Base-by-base conservation (phyloP, 257 asterid species). In the Salvia splendens region DNA sequence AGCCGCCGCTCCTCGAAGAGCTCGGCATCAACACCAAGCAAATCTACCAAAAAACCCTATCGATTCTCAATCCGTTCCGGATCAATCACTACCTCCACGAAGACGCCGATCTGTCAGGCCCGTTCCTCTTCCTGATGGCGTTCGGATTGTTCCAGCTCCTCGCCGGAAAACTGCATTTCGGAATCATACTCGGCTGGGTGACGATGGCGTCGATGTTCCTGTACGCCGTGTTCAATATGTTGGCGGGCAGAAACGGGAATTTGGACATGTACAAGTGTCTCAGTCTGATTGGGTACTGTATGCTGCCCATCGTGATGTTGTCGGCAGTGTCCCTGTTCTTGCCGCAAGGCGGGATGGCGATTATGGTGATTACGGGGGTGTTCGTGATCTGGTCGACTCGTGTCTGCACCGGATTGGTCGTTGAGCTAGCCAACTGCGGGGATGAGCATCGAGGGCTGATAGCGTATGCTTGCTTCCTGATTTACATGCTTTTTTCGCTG, bases 71-170 rank as follows among this genome's bases (percentile, higher is more conserved):
- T 54, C 98, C 98, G 0, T 80, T 87, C 62, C 74, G 89, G 24
- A 81, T 86, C 55, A 87, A 84, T 24, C 75, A 89, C 6, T 85
- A 89, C 70, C 86, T 89, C 54, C 96, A 92, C 68, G 96, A 89
- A 64, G 95, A 92, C n/a, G 95, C 92, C 33, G 98, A 92, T 77
- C 82, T 92, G 0, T 92, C 98, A 1, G 98, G 95, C 0, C 96
- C 98, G 12, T 92, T 92, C 54, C 74, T 92, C 48, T 89, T 87
- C 73, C 87, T 89, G 4, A 84, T 92, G 95, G 92, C 95, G 3
- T 89, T 92, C 64, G 96, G 98, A 24, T 62, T 92, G 4, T 91
- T 92, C 40, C 98, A 92, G 72, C 83, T 92, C 73, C 92, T 92
- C 24, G 98, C 95, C 3, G 96, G 98, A 12, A 92, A 92, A 73